Base-by-base conservation (phyloP, 352 stramenopile genomes). In the Thalassiosira gravida region DNA sequence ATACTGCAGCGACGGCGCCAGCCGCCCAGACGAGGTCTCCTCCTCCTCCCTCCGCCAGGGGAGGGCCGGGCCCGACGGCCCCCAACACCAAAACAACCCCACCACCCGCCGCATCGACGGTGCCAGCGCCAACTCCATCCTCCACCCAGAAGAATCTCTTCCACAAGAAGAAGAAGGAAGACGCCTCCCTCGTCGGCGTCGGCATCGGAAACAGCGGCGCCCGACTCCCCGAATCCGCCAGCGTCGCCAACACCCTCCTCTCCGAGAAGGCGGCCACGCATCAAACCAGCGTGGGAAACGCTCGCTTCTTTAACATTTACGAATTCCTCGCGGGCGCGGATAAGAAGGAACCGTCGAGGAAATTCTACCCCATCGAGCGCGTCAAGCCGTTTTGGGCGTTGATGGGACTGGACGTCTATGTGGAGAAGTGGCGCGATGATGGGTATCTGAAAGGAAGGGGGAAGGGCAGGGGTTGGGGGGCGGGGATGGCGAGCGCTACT, bases 291-390 rank as follows among this genome's bases (percentile, higher is more conserved):
- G 71, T 78, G 2, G 75, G 69, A 32, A 66, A 46, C 25, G 37
- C 67, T 14, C 66, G 73, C 9, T 82, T 76, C 39, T 94, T 94
- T 52, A 93, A 94, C 70, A 82, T 89, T 14, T 93, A 91, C 70
- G 90, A 92, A 49, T 93, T 86, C 67, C 65, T 94, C 16, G 62
- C 88, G 1, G 90, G 88, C 35, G 82, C 89, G 1, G 83, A 85
- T 53, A 86, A 87, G 27, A 82, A 82, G 35, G 83, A 92, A 69
- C 90, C 90, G 9, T 68, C 68, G 3, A 77, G 90, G 27, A 93
- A 90, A 59, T 93, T 94, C 67, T 90, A 86, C 55, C 88, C 88
- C 0, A 92, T 94, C 55, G 91, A 92, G 73, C 80, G 90, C 1
- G 80, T 90, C 52, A 86, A 83, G 61, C 90, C 88, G 0, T 94